Evolutionary conservation across 1,284 basidiomycete species (phyloP), one percentile per base, ranked within the genome.

Genomic region (Chalciporus sp.): DNA sequence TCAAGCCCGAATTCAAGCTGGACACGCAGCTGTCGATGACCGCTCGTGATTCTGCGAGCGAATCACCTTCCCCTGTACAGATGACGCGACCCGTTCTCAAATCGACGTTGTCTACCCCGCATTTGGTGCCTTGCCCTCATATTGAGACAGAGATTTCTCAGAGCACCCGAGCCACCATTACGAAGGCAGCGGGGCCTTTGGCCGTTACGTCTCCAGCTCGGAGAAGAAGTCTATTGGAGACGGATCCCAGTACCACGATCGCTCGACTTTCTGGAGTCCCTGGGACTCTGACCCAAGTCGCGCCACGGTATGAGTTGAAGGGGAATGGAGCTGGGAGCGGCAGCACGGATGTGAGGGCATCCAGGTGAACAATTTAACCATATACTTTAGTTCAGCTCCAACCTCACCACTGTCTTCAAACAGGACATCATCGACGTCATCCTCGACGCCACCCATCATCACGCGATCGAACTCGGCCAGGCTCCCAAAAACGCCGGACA

Each of bases 381-480:
- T 44, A 31, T n/a, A 3, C 23, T 3, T 23, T 2, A 23, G 23
- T 23, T 23, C 6, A 23, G 23, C 6, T 23, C 23, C 23, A 23
- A 23, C 23, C 23, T 23, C 2, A 23, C 23, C 6, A 23, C 23
- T 23, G 23, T 23, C 23, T 23, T 23, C 23, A 23, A 23, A 1
- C 26, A 43, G 58, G 29, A 53, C 51, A 11, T 27, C 51, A 4
- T 59, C 52, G 10, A 48, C 52, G 2, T 52, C 52, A 5, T 31
- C 31, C 8, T 51, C 60, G 3, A 17, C 51, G 2, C 56, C 60
- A 2, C 42, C 57, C 7, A 19, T 41, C 2, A 27, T 52, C 20
- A 49, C 51, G 4, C 57, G 52, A 19, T 40, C 42, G 4, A 41
- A 47, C 39, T 47, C 52, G 6, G 33, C 26, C 2, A 49, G 46